A percentile compares a stretch with the other conserved stretches of the same genome.
These are phyloP conservation scores for Termitomyces sp. DNA, from an alignment of 1,284 basidiomycete species.

Conservation along the genomic window DNA sequence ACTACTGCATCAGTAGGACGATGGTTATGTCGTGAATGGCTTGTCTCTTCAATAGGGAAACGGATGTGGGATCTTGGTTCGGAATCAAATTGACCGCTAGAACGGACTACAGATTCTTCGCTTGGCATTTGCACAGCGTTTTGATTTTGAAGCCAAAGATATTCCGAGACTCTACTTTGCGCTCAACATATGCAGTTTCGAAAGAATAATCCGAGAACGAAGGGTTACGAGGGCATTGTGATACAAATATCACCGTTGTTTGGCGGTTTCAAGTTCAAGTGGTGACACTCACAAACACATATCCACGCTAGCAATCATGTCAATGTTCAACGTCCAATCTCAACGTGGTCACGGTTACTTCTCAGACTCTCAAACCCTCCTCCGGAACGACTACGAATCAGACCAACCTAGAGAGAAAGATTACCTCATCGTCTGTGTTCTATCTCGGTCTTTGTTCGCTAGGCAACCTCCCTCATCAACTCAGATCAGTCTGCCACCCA, in stretches of 20 bases:
- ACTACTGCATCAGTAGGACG: conserved; percentile 5
- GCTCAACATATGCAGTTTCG: not conserved
- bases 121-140: conserved; percentile 10
- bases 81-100: conserved; percentile 12
- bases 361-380: too few relatives aligned
- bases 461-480: too few relatives aligned
- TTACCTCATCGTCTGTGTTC: too few relatives aligned
- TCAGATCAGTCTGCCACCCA: too few relatives aligned
- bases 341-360: too few relatives aligned
- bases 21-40: conserved; percentile 6
- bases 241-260: not conserved
- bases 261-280: not conserved
- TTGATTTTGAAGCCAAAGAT: not conserved
- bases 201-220: not conserved
- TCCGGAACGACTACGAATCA: too few relatives aligned
- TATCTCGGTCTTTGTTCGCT: too few relatives aligned
- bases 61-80: conserved; percentile 22
- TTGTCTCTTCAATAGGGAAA: conserved; percentile 21
- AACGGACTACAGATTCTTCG: conserved; percentile 10
- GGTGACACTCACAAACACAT: too few relatives aligned
- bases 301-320: too few relatives aligned
- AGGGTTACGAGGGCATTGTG: not conserved
- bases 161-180: not conserved
- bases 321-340: too few relatives aligned
- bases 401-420: too few relatives aligned